Evolutionary conservation across 805 yeast species (phyloP).

Genomic region (Maudiozyma pseudohumilis): DNA sequence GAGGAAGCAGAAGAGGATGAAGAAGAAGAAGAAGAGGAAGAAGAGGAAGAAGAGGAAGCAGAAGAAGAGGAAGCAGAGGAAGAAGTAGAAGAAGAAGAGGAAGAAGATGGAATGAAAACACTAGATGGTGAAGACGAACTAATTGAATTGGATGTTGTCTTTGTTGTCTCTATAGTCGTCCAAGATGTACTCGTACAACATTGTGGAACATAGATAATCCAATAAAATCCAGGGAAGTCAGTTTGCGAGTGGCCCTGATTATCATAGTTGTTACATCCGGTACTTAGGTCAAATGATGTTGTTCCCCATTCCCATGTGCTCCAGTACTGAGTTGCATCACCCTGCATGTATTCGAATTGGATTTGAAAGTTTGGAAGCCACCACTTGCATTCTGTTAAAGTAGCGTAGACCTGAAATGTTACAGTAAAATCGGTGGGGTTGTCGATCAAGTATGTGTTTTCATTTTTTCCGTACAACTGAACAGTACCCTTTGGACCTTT

Average conservation of each 20-base stretch:
- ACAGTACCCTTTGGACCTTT: conserved; percentile 11
- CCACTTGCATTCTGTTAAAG: conserved; percentile 2
- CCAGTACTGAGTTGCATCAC: conserved; percentile 6
- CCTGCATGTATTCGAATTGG: conserved; percentile 13
- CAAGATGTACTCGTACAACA: no score
- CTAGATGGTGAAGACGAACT: no score
- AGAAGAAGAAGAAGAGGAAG: no score
- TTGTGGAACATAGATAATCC: conserved; percentile 7
- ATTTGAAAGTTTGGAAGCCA: conserved; percentile 19
- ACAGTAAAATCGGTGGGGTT: conserved; percentile 17
- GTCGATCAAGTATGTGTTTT: conserved; percentile 7
- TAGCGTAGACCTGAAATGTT: conserved; percentile 13
- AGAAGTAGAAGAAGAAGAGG: no score
- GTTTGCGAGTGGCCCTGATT: conserved; percentile 15
- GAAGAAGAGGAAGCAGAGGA: no score
- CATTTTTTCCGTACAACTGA: conserved; percentile 13
- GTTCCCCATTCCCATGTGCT: conserved; percentile 14
- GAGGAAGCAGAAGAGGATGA: no score
- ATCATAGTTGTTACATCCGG: conserved; percentile 15
- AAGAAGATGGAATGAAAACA: no score
- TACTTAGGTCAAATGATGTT: conserved; percentile 10
- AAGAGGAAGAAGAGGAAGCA: no score
- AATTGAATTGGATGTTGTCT: no score
- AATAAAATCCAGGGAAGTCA: conserved; percentile 14
- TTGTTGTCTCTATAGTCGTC: no score